Evolutionary conservation across 1,139 yeast genomes (phyloP), one percentile per base, ranked within the genome.

Genomic region (Candida neerlandica): DNA sequence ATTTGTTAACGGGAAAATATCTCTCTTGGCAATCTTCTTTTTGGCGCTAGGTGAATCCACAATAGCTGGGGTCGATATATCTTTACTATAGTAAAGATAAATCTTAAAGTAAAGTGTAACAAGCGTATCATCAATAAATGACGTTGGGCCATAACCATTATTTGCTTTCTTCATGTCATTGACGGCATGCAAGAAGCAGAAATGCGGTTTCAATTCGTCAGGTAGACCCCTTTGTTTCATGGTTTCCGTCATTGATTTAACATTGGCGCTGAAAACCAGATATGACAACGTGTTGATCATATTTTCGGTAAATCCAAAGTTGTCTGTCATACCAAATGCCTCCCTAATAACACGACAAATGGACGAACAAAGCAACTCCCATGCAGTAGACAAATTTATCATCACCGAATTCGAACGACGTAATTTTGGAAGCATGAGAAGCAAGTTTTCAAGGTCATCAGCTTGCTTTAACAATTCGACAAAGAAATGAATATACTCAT

Each of bases 111-210:
- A 89, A 0, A 87, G 63, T 1, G 86, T 78, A 29, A 86, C 85
- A 52, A 83, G 80, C 0, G 90, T 78, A 57, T 89, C 96, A 62
- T 89, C 96, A 37, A 88, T 80, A 27, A 81, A 70, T 0, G 94
- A 86, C 0, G 96, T 87, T 0, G 96, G 85, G 0, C 92, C 94
- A 63, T 85, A 86, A 0, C 96, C 96, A 60, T 85, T 88, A 52
- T 90, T 89, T 62, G 86, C 73, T 51, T 87, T 81, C 54, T 89
- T 78, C 61, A 88, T 75, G 48, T 86, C 94, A 14, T 79, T 77
- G 1, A 84, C 70, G 33, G 84, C 84, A 54, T 71, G 72, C 21
- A 88, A 63, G 40, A 81, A 67, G 47, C 77, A 73, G 5, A 82
- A 57, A 27, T 66, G 59, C 0, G 72, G 62, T 45, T 70, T 65